Evolutionary conservation across 768 basidiomycete species (phyloP).

Genomic region (Cystobasidium onofrii): DNA sequence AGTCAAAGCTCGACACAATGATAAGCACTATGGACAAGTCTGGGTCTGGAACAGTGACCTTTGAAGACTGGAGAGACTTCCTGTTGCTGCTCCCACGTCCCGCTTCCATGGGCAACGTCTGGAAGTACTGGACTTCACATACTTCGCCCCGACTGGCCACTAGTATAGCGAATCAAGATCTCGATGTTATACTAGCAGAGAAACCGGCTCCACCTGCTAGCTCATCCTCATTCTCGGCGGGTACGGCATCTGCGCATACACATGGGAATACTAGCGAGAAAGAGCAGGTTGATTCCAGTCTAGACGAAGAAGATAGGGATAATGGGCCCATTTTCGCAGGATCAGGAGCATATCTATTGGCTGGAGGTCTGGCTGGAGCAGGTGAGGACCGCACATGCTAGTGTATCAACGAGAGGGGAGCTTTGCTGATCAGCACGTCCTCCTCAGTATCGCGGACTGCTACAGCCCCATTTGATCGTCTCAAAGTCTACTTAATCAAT

Average conservation of each 20-base stretch:
- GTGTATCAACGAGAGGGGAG: too few species aligned
- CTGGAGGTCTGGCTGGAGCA: constrained; percentile 89
- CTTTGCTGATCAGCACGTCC: neutral
- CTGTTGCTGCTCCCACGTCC: constrained; percentile 38
- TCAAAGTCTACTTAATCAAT: constrained; percentile 94
- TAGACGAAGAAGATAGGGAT: constrained; percentile 55
- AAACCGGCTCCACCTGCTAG: neutral
- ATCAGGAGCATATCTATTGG: constrained; percentile 79
- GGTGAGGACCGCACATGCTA: constrained; percentile 55
- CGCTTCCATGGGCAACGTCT: constrained; percentile 39
- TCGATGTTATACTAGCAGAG: constrained; percentile 34
- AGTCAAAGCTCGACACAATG: constrained; percentile 34
- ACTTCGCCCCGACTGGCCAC: constrained; percentile 33
- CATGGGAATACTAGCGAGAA: neutral
- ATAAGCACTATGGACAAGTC: constrained; percentile 33
- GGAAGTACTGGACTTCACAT: constrained; percentile 35
- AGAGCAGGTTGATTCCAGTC: neutral
- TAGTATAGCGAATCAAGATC: constrained; percentile 39
- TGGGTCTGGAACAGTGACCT: constrained; percentile 37
- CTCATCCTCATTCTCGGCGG: neutral
- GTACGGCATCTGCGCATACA: neutral
- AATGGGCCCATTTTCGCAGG: constrained; percentile 56
- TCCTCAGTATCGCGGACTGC: constrained; percentile 79
- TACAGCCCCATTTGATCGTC: constrained; percentile 92
- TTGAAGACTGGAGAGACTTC: constrained; percentile 41